Conservation (phyloP, 306 rosid species). For the Vigna unguiculata region DNA sequence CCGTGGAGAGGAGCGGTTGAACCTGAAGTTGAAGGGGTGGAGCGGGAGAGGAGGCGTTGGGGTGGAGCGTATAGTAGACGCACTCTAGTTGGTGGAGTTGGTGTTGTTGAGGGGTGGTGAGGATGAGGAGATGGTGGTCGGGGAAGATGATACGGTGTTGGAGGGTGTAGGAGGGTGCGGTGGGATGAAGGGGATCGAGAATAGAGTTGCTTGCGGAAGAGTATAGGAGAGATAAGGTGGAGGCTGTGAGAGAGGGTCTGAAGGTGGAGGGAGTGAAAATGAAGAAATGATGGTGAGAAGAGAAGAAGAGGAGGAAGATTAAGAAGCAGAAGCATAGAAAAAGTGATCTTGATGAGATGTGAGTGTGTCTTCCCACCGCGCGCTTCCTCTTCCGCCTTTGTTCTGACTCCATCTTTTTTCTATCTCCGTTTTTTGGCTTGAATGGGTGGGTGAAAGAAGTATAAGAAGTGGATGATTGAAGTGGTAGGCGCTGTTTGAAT, state of each 20-base stretch:
- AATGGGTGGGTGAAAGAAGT: background rate
- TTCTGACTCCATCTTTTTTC: constrained; percentile 69
- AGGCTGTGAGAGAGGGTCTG: constrained; percentile 57
- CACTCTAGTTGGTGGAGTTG: constrained; percentile 56
- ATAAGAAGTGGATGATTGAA: background rate
- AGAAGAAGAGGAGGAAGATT: constrained; percentile 60
- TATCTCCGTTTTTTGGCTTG: constrained; percentile 2
- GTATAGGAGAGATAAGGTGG: constrained; percentile 64
- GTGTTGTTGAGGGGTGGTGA: constrained; percentile 24
- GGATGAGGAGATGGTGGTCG: constrained; percentile 66
- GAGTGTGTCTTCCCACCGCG: constrained; percentile 31
- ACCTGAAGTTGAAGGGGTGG: constrained; percentile 29
- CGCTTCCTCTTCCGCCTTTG: constrained; percentile 76
- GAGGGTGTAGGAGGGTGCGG: constrained; percentile 44
- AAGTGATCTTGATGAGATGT: constrained; percentile 54
- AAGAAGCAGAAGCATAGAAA: constrained; percentile 66
- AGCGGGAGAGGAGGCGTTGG: constrained; percentile 42
- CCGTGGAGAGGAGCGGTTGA: constrained; percentile 63
- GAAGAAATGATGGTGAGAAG: constrained; percentile 49
- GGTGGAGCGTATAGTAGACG: constrained; percentile 54
- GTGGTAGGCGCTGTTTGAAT: background rate
- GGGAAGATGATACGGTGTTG: constrained; percentile 77
- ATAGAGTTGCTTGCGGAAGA: constrained; percentile 64
- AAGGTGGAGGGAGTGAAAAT: constrained; percentile 54
- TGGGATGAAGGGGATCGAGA: constrained; percentile 58